Conservation (phyloP, 1,284 basidiomycete genomes). For the Sporisorium graminicola region DNA sequence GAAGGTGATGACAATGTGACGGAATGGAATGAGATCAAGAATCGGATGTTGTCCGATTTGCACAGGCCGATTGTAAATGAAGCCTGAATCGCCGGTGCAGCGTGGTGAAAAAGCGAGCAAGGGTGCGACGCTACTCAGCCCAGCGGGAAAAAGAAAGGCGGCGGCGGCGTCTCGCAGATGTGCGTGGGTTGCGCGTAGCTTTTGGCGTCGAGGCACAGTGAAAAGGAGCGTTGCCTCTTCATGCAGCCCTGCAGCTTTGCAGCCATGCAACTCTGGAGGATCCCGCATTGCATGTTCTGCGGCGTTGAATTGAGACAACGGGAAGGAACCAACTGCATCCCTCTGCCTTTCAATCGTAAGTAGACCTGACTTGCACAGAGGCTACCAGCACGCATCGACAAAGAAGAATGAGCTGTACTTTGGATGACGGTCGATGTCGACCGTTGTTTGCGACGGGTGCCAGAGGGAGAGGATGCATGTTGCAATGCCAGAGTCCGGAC, state of each 20-base stretch:
- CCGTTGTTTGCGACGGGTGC: too few species aligned
- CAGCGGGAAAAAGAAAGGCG: not conserved
- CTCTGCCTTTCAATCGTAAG: too few species aligned
- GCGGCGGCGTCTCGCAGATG: too few species aligned
- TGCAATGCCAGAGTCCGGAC: not conserved
- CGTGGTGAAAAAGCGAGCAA: not conserved
- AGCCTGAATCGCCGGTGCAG: conserved; percentile 17
- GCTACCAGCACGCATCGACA: too few species aligned
- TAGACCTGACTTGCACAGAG: not conserved
- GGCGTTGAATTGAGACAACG: conserved; percentile 1
- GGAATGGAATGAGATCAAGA: not conserved
- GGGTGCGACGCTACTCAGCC: not conserved
- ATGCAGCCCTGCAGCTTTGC: not conserved
- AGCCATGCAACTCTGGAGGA: not conserved
- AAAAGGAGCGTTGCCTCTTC: not conserved
- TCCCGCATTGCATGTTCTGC: not conserved
- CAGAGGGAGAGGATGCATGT: not conserved
- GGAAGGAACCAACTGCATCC: not conserved
- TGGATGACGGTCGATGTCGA: too few species aligned
- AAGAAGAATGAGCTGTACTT: too few species aligned
- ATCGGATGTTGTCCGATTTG: not conserved
- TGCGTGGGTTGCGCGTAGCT: too few species aligned
- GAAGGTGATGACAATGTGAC: not conserved
- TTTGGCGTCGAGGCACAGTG: not conserved
- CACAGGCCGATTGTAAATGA: not conserved